These are phyloP conservation scores for Iberis pinnata DNA, from an alignment of 345 rosid species.

Conservation along the genomic window DNA sequence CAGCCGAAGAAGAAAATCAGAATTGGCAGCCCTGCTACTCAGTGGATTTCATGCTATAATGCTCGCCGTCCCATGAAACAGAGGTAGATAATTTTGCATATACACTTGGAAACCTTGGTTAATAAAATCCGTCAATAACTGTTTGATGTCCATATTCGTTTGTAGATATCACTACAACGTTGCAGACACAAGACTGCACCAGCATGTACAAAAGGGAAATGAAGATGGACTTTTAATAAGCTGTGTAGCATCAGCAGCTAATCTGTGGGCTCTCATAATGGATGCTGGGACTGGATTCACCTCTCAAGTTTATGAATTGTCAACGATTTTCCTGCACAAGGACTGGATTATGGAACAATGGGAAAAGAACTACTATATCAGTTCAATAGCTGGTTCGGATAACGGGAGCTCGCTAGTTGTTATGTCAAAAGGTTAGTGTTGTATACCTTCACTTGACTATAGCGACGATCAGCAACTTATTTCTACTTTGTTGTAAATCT, in stretches of 20 bases:
- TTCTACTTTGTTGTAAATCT: neutral
- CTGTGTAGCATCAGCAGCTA: neutral
- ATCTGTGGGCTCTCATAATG: neutral
- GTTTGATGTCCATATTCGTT: too few species aligned
- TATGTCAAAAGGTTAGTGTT: neutral
- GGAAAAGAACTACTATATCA: neutral
- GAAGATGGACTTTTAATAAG: neutral
- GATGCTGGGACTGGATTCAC: neutral
- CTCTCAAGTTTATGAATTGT: neutral
- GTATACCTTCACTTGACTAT: too few species aligned
- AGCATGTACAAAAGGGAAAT: neutral
- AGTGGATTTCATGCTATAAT: neutral
- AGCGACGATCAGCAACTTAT: too few species aligned
- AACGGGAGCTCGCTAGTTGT: neutral
- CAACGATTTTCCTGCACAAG: neutral
- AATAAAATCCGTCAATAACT: neutral
- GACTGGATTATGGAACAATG: neutral
- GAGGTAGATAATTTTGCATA: neutral
- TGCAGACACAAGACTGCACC: neutral
- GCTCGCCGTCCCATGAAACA: neutral
- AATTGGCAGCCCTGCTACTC: neutral
- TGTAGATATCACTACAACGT: neutral
- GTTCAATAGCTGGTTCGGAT: neutral
- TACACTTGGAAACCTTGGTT: neutral
- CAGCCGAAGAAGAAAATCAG: neutral